Conservation (phyloP, 495 filamentous ascomycete species). For the Cercophora newfieldiana region DNA sequence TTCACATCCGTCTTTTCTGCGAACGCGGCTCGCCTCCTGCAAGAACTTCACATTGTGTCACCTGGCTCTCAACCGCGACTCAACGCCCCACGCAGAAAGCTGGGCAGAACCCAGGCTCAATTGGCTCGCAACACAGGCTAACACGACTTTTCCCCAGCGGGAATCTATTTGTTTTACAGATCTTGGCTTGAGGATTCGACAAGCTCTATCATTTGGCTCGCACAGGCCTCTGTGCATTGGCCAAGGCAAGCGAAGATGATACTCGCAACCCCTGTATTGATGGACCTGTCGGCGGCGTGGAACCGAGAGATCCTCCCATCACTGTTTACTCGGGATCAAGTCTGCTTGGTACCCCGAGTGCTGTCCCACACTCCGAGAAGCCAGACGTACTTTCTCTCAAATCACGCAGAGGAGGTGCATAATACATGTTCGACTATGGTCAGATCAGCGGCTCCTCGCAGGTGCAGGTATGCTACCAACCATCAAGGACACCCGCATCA, state of each 20-base stretch:
- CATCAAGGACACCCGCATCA: background rate
- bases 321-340: background rate
- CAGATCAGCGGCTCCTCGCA: background rate
- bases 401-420: background rate
- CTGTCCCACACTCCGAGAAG: background rate
- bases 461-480: background rate
- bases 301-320: background rate
- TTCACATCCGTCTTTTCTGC: background rate
- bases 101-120: background rate
- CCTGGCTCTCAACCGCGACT: background rate
- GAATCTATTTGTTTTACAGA: background rate
- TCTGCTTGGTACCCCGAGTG: background rate
- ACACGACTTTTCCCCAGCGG: background rate
- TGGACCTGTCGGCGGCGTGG: background rate
- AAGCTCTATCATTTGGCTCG: background rate
- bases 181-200: background rate
- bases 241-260: background rate
- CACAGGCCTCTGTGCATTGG: background rate
- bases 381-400: background rate
- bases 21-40: background rate
- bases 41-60: background rate
- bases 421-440: background rate
- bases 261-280: background rate
- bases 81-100: too few relatives aligned
- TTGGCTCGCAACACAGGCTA: background rate